phyloP scores from a whole-genome alignment of 2,329 filamentous ascomycete species.

The Epichloe coenophiala region DNA sequence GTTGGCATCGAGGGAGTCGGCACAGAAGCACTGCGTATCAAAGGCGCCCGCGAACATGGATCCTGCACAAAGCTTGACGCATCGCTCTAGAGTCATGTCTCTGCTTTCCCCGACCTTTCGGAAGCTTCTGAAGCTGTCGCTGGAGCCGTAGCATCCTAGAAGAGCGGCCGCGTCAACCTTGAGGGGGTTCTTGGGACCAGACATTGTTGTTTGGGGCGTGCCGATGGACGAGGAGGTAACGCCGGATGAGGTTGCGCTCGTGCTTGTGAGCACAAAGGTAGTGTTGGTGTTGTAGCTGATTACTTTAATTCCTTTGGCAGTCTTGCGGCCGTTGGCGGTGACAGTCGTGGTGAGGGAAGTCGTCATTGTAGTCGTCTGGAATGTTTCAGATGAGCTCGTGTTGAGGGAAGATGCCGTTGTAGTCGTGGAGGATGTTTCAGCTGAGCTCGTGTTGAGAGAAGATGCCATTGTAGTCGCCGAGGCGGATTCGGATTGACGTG shows the following conservation, averaged over 20 bases:
- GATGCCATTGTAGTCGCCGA: background rate
- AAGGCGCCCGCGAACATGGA: slow-evolving; percentile 26
- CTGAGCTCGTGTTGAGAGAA: background rate
- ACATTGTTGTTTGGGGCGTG: slow-evolving; percentile 3
- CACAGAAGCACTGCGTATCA: slow-evolving; percentile 31
- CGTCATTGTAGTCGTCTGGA: background rate
- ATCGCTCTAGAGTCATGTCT: slow-evolving; percentile 27
- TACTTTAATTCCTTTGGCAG: background rate
- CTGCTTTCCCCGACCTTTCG: slow-evolving; percentile 12
- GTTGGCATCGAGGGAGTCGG: slow-evolving; percentile 24
- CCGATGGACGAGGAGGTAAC: slow-evolving; percentile 3
- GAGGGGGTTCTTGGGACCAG: slow-evolving; percentile 14
- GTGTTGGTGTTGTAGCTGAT: background rate
- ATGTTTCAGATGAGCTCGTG: background rate
- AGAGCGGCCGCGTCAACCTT: slow-evolving; percentile 20
- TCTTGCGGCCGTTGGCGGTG: slow-evolving; percentile 12
- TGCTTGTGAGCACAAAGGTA: background rate
- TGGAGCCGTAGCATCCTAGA: slow-evolving; percentile 30
- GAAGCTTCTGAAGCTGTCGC: slow-evolving; percentile 23
- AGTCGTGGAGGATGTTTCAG: background rate
- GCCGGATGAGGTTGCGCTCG: background rate
- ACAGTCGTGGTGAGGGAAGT: slow-evolving; percentile 14
- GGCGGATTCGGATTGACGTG: background rate
- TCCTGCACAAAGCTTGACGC: slow-evolving; percentile 23
- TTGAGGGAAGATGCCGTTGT: no score